These are phyloP conservation scores for Paramecium tetraurelia DNA, from an alignment of 73 alveolate genomes.

Conservation along the genomic window DNA sequence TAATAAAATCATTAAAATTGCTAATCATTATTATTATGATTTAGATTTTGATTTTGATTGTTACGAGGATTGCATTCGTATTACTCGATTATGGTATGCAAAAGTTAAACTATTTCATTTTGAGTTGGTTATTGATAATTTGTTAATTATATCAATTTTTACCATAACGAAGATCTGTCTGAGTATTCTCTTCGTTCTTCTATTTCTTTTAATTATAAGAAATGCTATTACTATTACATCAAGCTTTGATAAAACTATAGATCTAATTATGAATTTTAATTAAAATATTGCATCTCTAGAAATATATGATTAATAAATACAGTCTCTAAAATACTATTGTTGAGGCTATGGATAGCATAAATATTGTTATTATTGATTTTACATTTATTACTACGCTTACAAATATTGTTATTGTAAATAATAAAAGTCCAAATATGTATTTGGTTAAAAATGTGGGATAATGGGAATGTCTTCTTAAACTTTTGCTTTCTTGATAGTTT, in stretches of 20 bases:
- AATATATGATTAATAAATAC: background rate
- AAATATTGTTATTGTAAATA: background rate
- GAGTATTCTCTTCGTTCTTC: slow-evolving; percentile 20
- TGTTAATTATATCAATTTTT: background rate
- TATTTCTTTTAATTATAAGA: background rate
- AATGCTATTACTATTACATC: background rate
- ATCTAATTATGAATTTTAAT: background rate
- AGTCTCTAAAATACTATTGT: background rate
- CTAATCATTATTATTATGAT: slow-evolving; percentile 2
- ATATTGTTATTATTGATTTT: background rate
- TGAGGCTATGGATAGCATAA: background rate
- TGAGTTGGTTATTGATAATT: background rate
- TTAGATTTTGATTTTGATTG: background rate
- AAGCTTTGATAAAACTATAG: background rate
- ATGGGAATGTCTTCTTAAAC: background rate
- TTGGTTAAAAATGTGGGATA: background rate
- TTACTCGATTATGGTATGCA: slow-evolving; percentile 27
- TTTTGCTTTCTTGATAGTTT: background rate
- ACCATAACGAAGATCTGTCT: background rate
- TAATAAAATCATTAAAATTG: background rate
- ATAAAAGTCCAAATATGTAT: background rate
- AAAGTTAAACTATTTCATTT: slow-evolving; percentile 35
- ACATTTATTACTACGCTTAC: background rate
- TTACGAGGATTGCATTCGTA: slow-evolving; percentile 38
- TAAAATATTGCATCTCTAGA: background rate